A percentile compares a stretch with the other conserved stretches of the same genome.
phyloP scores from a whole-genome alignment of 345 rosid genomes.

The Luvunga scandens region DNA sequence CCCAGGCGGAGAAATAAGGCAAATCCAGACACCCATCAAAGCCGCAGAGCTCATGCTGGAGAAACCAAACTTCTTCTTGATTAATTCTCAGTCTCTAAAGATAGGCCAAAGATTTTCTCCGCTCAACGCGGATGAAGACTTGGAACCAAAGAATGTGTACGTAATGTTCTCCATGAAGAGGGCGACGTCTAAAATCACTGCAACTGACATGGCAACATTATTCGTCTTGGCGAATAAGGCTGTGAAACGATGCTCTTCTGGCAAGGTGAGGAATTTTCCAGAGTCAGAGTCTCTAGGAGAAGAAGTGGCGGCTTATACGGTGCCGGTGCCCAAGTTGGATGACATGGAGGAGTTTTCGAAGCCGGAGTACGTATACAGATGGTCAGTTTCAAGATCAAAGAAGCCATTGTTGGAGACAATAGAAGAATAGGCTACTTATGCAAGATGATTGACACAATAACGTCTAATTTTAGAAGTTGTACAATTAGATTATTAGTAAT shows the following conservation, averaged over 20 bases:
- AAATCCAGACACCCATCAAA: constrained; percentile 47
- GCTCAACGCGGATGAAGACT: constrained; percentile 74
- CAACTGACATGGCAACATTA: constrained; percentile 64
- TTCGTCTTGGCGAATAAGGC: constrained; percentile 50
- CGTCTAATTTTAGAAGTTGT: background rate
- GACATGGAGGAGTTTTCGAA: constrained; percentile 58
- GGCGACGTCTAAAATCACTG: constrained; percentile 48
- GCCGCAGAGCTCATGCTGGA: constrained; percentile 94
- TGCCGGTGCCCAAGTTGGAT: constrained; percentile 49
- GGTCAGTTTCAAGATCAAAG: constrained; percentile 70
- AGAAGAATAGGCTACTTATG: constrained; percentile 48
- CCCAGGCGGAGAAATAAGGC: constrained; percentile 65
- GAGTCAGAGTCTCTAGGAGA: constrained; percentile 26
- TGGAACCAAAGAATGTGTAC: constrained; percentile 60
- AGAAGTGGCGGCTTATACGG: constrained; percentile 15
- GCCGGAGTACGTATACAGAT: constrained; percentile 51
- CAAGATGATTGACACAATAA: constrained; percentile 3
- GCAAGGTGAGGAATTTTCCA: constrained; percentile 33
- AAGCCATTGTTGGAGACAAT: constrained; percentile 80
- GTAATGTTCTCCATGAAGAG: constrained; percentile 77
- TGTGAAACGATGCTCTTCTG: constrained; percentile 39
- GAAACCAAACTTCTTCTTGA: constrained; percentile 71
- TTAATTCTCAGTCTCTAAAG: constrained; percentile 61
- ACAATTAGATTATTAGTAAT: background rate
- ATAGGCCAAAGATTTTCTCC: constrained; percentile 64